Conservation (phyloP, 1,284 basidiomycete species). For the Cerioporus squamosus region DNA sequence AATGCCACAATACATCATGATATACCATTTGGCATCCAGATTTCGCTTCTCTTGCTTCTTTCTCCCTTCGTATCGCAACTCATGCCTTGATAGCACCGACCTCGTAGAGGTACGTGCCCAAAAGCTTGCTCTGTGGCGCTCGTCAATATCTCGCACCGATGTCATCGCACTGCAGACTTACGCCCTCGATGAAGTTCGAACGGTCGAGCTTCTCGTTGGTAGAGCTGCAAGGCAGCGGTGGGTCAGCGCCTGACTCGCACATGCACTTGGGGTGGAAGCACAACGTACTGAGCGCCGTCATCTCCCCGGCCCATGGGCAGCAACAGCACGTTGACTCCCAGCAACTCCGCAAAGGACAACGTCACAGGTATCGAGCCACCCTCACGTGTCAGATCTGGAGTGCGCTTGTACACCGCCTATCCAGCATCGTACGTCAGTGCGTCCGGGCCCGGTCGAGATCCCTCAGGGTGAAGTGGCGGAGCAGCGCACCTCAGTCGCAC, state of each 20-base stretch:
- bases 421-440: neutral
- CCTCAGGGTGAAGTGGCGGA: neutral
- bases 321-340: constrained; percentile 83
- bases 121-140: constrained; percentile 64
- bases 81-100: constrained; percentile 48
- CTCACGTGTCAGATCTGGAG: constrained; percentile 49
- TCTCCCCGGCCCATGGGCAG: constrained; percentile 94
- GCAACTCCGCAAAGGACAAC: constrained; percentile 90
- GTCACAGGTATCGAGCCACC: constrained; percentile 98
- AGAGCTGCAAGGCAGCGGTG: constrained; percentile 53
- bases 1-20: no score
- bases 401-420: constrained; percentile 31
- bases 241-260: no score
- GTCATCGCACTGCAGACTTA: constrained; percentile 38
- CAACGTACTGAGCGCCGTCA: constrained; percentile 87
- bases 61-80: no score
- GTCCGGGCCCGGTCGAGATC: no score
- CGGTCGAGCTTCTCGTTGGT: constrained; percentile 97
- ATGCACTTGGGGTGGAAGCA: neutral
- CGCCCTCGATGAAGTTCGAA: constrained; percentile 92
- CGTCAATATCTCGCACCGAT: neutral
- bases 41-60: no score
- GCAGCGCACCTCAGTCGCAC: constrained; percentile 68
- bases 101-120: constrained; percentile 87
- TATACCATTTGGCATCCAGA: no score